Evolutionary conservation across 768 basidiomycete genomes (phyloP).

Genomic region (Amanita brunnescens): DNA sequence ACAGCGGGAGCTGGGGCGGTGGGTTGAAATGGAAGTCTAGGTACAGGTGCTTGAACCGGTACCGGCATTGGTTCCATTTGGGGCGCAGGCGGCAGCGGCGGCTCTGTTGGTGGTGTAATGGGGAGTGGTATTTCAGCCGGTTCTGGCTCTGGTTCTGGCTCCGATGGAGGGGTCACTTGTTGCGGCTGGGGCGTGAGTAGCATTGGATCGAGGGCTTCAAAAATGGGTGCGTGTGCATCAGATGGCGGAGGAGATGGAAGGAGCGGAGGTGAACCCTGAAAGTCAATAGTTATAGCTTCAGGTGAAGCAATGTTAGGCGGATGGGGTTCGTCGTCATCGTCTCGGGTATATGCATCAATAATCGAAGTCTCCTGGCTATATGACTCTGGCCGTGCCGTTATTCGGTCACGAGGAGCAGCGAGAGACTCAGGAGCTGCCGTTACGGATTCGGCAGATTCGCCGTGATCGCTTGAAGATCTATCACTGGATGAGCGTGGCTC

Average conservation of each 20-base stretch:
- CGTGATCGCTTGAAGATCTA: constrained; percentile 62
- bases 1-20: background rate
- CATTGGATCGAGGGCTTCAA: constrained; percentile 29
- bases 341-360: constrained; percentile 72
- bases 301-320: constrained; percentile 16
- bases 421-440: constrained; percentile 28
- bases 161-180: constrained; percentile 24
- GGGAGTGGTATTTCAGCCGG: background rate
- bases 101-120: background rate
- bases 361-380: constrained; percentile 78
- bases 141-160: background rate
- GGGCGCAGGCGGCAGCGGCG: constrained; percentile 18
- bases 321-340: constrained; percentile 33
- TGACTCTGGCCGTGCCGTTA: constrained; percentile 48
- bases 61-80: constrained; percentile 11
- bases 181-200: constrained; percentile 66
- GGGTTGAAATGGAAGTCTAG: background rate
- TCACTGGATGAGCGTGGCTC: constrained; percentile 63
- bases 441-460: constrained; percentile 36
- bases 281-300: background rate
- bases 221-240: constrained; percentile 24
- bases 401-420: constrained; percentile 38
- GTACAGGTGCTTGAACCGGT: background rate
- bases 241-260: constrained; percentile 12
- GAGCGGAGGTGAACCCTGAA: background rate